Evolutionary conservation across 2,329 filamentous ascomycete species (phyloP).

Genomic region (Colletotrichum graminicola): DNA sequence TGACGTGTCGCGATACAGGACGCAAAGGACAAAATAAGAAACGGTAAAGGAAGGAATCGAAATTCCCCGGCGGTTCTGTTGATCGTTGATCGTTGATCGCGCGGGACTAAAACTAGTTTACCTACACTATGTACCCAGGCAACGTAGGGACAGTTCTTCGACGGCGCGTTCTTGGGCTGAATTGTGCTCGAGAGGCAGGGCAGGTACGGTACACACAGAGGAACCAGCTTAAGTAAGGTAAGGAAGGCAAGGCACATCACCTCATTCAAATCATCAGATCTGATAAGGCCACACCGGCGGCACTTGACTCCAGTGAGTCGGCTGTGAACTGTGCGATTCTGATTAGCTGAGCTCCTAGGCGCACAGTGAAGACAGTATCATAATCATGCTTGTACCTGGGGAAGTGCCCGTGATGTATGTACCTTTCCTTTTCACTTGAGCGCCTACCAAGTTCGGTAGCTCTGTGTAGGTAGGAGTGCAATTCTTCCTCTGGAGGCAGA

Average conservation of each 20-base stretch:
- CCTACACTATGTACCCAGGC: not conserved
- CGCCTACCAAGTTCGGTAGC: conserved; percentile 11
- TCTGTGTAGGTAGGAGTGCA: not conserved
- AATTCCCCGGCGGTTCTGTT: conserved; percentile 34
- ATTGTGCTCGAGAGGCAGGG: conserved; percentile 20
- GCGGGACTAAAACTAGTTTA: conserved; percentile 23
- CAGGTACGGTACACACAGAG: not conserved
- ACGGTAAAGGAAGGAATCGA: conserved; percentile 25
- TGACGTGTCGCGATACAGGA: not conserved
- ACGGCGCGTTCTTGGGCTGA: conserved; percentile 27
- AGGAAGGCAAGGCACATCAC: not conserved
- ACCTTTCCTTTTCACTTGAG: conserved; percentile 7
- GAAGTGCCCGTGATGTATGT: conserved; percentile 39
- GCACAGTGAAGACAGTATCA: conserved; percentile 31
- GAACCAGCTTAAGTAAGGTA: not conserved
- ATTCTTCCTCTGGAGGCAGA: conserved; percentile 8
- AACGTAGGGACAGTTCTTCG: conserved; percentile 23
- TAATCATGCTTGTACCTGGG: conserved; percentile 28
- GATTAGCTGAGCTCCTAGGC: conserved; percentile 8
- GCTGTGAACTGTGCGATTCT: conserved; percentile 10
- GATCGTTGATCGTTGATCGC: conserved; percentile 39
- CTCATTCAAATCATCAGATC: too few relatives aligned
- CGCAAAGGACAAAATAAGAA: conserved; percentile 16
- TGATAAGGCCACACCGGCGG: not conserved
- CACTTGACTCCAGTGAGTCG: conserved; percentile 13